Base-by-base conservation (phyloP, 2,329 filamentous ascomycete genomes). In the Tolypocladium paradoxum region DNA sequence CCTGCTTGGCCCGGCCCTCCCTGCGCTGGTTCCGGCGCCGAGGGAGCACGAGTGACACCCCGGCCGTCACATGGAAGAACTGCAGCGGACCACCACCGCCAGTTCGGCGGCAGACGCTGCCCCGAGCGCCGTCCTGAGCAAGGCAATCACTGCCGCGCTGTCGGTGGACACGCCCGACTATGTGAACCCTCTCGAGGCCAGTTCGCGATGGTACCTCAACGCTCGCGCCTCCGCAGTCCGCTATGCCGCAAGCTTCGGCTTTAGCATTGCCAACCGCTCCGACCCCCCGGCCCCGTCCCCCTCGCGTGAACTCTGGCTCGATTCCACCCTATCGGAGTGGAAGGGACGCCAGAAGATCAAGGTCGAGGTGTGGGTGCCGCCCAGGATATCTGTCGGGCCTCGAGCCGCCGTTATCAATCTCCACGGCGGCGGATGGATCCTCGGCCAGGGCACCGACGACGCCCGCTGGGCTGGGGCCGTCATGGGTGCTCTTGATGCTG, bases 361-460 rank as follows among this genome's bases (percentile, higher is more conserved):
- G 57, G 70, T 76, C 29, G 76, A 79, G 64, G 73, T 80, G 43
- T 71, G 72, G 71, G 65, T 65, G 24, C 68, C 71, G 38, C 67
- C 68, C 38, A 64, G 65, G 47, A 61, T 62, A 24, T 62, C 62
- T 20, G 55, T 64, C 53, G 66, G 65, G 18, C 63, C 65, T 31
- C 75, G 73, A 56, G 75, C 82, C 0, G 78, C 78, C 20, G 73
- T 87, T 31, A 73, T 87, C 58, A 84, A 85, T 63, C 84, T 83
- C 60, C 84, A 87, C 61, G 83, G 83, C 29, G 84, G 84, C 24
- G 84, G 84, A 6, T 86, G 84, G 68, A 79, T 82, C 7, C 67
- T 85, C 34, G 84, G 84, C 14, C 74, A 75, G 48, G 81, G 77
- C 4, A 83, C 79, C 4, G 80, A 86, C 62, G 83, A 86, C 61